These are phyloP conservation scores for Auricularia auricula-judae DNA, from an alignment of 768 basidiomycete species.

Conservation along the genomic window DNA sequence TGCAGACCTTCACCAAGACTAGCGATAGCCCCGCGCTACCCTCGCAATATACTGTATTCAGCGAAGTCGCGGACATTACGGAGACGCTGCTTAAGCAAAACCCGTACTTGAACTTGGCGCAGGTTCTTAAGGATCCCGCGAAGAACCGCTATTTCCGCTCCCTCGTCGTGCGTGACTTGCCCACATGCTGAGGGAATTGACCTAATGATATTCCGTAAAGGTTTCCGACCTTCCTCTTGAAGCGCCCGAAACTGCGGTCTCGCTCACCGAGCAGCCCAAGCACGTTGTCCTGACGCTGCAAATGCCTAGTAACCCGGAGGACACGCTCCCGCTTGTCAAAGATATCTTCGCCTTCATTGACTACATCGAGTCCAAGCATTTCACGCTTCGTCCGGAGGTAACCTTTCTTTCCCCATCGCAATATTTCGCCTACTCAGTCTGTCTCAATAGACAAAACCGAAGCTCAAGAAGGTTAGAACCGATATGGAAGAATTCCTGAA, in stretches of 20 bases:
- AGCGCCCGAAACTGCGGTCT: slow-evolving; percentile 45
- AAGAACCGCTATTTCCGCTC: slow-evolving; percentile 73
- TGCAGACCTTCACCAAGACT: slow-evolving; percentile 73
- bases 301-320: slow-evolving; percentile 40
- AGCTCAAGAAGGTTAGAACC: slow-evolving; percentile 65
- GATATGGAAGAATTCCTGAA: slow-evolving; percentile 58
- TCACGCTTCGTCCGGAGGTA: slow-evolving; percentile 58
- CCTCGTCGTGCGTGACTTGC: slow-evolving; percentile 49
- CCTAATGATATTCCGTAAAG: slow-evolving; percentile 19
- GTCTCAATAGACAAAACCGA: slow-evolving; percentile 41
- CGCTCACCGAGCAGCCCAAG: slow-evolving; percentile 46
- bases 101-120: slow-evolving; percentile 36
- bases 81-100: slow-evolving; percentile 61
- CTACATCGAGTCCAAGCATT: slow-evolving; percentile 35
- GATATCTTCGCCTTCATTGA: slow-evolving; percentile 72
- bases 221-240: slow-evolving; percentile 78
- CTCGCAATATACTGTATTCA: slow-evolving; percentile 39
- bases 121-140: slow-evolving; percentile 52
- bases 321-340: slow-evolving; percentile 48
- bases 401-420: not conserved
- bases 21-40: slow-evolving; percentile 56
- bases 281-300: slow-evolving; percentile 62
- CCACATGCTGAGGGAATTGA: not conserved
- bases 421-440: not conserved
- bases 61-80: slow-evolving; percentile 76